A percentile compares a stretch with the other conserved stretches of the same genome.
phyloP scores from a whole-genome alignment of 192 early-diverging fungal species.

The Jimgerdemannia flammicorona region DNA sequence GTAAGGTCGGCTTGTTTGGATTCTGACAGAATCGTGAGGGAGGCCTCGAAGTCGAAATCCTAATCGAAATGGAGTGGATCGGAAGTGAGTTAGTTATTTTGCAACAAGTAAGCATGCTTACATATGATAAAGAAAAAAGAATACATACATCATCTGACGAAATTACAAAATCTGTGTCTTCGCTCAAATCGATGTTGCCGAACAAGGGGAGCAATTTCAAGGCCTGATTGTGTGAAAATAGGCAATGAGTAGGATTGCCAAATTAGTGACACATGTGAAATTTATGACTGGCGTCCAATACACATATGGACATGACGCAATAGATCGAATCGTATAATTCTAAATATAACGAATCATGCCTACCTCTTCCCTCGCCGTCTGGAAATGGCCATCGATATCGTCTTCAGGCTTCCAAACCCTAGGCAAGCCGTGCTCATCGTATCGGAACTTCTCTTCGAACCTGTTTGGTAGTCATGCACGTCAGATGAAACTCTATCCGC shows the following conservation, averaged over 20 bases:
- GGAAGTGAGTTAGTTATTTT: background rate
- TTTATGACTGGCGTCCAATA: too few relatives aligned
- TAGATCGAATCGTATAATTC: background rate
- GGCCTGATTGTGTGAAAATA: slow-evolving; percentile 38
- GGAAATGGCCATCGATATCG: slow-evolving; percentile 89
- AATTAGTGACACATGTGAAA: background rate
- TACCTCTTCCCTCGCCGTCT: slow-evolving; percentile 63
- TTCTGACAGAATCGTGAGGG: slow-evolving; percentile 58
- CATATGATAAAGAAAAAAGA: slow-evolving; percentile 2
- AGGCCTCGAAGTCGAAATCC: slow-evolving; percentile 58
- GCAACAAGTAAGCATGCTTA: too few relatives aligned
- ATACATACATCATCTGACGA: slow-evolving; percentile 32
- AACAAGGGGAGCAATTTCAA: slow-evolving; percentile 64
- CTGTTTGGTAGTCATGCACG: slow-evolving; percentile 11
- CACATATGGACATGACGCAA: too few relatives aligned
- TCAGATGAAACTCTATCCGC: background rate
- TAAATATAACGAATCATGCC: background rate
- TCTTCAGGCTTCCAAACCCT: slow-evolving; percentile 94
- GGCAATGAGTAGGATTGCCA: background rate
- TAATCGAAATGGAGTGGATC: slow-evolving; percentile 2
- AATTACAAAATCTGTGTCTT: slow-evolving; percentile 25
- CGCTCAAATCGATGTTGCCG: slow-evolving; percentile 64
- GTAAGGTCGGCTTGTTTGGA: slow-evolving; percentile 65
- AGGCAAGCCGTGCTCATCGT: slow-evolving; percentile 90
- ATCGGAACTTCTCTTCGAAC: slow-evolving; percentile 92